Percentiles rank a stretch among this genome's conserved stretches.
These are phyloP conservation scores for Cyathus pygmaeus DNA, from an alignment of 1,284 basidiomycete species.

Conservation along the genomic window DNA sequence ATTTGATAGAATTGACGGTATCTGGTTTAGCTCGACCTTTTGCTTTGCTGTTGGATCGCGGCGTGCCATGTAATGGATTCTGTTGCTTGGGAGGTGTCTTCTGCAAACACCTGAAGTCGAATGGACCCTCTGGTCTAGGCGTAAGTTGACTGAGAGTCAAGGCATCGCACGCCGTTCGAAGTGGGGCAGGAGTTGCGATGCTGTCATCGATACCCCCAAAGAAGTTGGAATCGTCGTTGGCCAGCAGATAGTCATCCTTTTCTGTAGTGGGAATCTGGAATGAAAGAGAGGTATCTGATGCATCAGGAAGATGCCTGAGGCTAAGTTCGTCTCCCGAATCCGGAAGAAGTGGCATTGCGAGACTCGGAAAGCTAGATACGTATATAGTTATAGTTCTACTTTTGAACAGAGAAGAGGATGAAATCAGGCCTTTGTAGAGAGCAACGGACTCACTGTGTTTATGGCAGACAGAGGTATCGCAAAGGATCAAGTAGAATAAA, in stretches of 20 bases:
- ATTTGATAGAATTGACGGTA: conserved; percentile 3
- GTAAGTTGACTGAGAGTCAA: conserved; percentile 50
- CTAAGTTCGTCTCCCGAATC: conserved; percentile 49
- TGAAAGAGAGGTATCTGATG: conserved; percentile 55
- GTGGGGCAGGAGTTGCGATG: conserved; percentile 40
- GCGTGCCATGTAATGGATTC: conserved; percentile 11
- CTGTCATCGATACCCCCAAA: conserved; percentile 48
- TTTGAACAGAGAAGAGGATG: neutral
- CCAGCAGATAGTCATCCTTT: conserved; percentile 49
- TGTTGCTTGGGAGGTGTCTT: neutral
- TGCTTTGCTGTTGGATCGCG: conserved; percentile 3
- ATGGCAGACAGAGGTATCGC: too few relatives aligned
- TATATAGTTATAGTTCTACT: too few relatives aligned
- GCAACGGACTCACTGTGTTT: too few relatives aligned
- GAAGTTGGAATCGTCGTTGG: conserved; percentile 53
- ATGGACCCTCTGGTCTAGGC: conserved; percentile 32
- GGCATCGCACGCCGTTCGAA: conserved; percentile 27
- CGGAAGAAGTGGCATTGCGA: neutral
- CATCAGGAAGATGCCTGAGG: conserved; percentile 58
- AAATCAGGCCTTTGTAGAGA: too few relatives aligned
- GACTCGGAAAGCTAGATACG: neutral
- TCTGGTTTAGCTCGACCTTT: neutral
- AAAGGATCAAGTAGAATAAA: too few relatives aligned
- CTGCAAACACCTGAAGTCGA: neutral
- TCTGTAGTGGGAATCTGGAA: conserved; percentile 60